Conservation (phyloP, 768 basidiomycete genomes). For the Leccinum broughii region DNA sequence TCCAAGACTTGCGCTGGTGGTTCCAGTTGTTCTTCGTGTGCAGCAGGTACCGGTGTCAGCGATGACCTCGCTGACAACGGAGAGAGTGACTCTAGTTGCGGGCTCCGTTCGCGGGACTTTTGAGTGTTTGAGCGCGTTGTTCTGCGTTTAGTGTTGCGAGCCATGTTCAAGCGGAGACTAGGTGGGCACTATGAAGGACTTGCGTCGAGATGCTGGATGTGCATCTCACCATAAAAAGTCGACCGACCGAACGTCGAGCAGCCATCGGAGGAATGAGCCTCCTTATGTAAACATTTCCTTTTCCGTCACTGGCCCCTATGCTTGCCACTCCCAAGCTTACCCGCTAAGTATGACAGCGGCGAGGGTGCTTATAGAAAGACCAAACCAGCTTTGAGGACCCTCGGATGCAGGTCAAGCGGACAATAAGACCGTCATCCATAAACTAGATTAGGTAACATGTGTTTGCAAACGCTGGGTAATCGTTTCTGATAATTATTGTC, state of each 20-base stretch:
- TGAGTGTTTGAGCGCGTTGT: constrained; percentile 38
- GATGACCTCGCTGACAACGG: constrained; percentile 33
- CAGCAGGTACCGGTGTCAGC: constrained; percentile 28
- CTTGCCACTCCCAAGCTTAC: too few relatives aligned
- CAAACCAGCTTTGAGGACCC: not conserved
- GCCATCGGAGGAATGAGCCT: not conserved
- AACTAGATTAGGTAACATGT: not conserved
- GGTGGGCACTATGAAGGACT: constrained; percentile 10
- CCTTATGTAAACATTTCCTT: constrained; percentile 31
- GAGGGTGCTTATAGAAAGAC: not conserved
- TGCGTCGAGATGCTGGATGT: constrained; percentile 9
- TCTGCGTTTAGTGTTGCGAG: constrained; percentile 44
- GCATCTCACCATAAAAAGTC: constrained; percentile 15
- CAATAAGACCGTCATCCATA: not conserved
- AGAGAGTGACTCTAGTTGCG: constrained; percentile 33
- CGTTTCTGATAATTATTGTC: not conserved
- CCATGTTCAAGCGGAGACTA: constrained; percentile 35
- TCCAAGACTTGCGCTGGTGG: constrained; percentile 19
- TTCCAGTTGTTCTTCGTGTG: constrained; percentile 16
- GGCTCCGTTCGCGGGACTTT: constrained; percentile 37
- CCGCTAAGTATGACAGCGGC: too few relatives aligned
- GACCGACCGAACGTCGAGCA: constrained; percentile 9
- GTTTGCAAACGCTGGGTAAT: not conserved
- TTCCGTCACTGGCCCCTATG: not conserved
- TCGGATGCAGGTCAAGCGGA: not conserved